Percentiles rank a stretch among this genome's conserved stretches.
Evolutionary conservation across 2,329 filamentous ascomycete species (phyloP).

Genomic region (Calonectria pseudoreteaudii): DNA sequence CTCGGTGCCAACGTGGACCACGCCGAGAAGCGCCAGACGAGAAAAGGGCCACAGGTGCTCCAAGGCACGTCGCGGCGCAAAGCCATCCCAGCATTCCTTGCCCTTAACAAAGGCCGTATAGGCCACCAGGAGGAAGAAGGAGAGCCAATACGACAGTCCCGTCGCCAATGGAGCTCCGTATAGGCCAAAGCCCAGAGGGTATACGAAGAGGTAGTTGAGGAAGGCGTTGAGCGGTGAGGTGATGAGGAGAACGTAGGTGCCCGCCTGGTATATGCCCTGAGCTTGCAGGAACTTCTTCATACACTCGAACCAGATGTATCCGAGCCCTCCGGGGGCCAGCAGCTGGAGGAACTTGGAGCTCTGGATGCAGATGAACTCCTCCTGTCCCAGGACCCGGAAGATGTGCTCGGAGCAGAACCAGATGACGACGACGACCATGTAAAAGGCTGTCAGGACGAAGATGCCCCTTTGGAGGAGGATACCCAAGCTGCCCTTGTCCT

Average conservation of each 20-base stretch:
- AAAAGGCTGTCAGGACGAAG: conserved; percentile 78
- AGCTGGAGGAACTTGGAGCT: conserved; percentile 79
- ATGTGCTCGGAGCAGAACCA: conserved; percentile 82
- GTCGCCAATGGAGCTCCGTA: conserved; percentile 86
- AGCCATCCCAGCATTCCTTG: conserved; percentile 83
- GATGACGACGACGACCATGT: conserved; percentile 76
- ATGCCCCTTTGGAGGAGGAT: conserved; percentile 82
- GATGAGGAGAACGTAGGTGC: conserved; percentile 84
- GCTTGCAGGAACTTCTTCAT: conserved; percentile 92
- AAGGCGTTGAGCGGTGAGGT: conserved; percentile 85
- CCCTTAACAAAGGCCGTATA: conserved; percentile 80
- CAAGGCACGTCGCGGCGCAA: conserved; percentile 70
- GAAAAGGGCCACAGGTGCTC: conserved; percentile 78
- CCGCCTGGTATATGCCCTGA: conserved; percentile 86
- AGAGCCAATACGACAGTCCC: conserved; percentile 87
- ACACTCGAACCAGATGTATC: conserved; percentile 88
- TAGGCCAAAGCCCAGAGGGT: conserved; percentile 77
- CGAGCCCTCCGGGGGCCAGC: conserved; percentile 83
- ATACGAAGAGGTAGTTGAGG: conserved; percentile 84
- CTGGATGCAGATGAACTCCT: conserved; percentile 79
- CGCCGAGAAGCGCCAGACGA: conserved; percentile 78
- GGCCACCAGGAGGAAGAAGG: conserved; percentile 79
- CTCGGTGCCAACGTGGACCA: conserved; percentile 88
- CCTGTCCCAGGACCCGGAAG: conserved; percentile 81
- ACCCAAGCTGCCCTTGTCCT: conserved; percentile 82